Base-by-base conservation (phyloP, 495 filamentous ascomycete species). In the Entonaema liquescens region DNA sequence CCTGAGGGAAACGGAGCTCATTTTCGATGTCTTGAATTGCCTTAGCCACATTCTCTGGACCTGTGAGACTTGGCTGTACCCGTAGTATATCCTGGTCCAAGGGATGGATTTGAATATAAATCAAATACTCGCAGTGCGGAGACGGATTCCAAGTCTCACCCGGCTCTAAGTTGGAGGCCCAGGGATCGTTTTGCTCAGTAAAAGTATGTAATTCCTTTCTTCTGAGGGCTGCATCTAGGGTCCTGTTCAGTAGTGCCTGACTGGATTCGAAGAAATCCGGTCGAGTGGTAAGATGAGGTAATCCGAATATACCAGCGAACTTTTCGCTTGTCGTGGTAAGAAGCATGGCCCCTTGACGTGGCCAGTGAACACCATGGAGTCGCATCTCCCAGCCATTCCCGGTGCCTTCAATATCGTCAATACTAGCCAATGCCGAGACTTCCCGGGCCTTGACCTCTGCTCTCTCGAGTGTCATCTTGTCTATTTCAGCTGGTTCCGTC, bases 321-420 rank as follows among this genome's bases (percentile, higher is more conserved):
- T 96, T 97, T 76, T 97, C 92, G 74, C 92, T 96, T 12, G 94
- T 93, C 0, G 95, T 98, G 7, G 89, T 92, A 58, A 98, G 77
- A 15, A 98, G 79, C 44, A 96, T 89, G 5, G 86, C 84, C 3
- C 95, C 95, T 52, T 88, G 85, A 26, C 86, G 82, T 26, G 90
- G 89, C 81, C 92, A 95, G 82, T 98, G 94, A 4, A 95, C 86
- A 19, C 95, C 95, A 72, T 91, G 87, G 40, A 97, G 79, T 25
- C 85, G 85, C 76, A 96, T 84, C 62, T 92, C 89, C 87, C 90
- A 92, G 70, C 88, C 90, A 75, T 88, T 87, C 28, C 90, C 87
- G 78, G 82, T 87, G 52, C 86, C 89, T 15, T 80, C 84, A 33
- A 89, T 85, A 68, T 93, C 93, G 74, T 92, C 86, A 52, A 96